Evolutionary conservation across 345 rosid genomes (phyloP).

Genomic region (Rhodomyrtus tomentosa): DNA sequence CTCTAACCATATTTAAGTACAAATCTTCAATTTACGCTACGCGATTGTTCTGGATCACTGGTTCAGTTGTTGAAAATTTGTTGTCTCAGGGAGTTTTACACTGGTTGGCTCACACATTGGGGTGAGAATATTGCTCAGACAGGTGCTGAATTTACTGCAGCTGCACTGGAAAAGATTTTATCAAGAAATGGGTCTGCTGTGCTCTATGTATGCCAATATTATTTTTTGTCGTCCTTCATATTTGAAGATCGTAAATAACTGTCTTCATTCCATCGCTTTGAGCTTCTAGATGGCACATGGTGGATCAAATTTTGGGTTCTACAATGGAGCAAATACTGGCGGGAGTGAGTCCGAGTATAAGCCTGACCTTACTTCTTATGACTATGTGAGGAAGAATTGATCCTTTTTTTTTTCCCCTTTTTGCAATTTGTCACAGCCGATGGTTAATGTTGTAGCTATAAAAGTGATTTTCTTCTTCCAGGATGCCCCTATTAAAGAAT

Average conservation of each 20-base stretch:
- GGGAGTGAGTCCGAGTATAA: conserved; percentile 51
- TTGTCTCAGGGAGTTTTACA: conserved; percentile 74
- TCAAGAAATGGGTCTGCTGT: conserved; percentile 83
- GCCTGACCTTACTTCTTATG: conserved; percentile 93
- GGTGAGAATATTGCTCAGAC: conserved; percentile 69
- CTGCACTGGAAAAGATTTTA: conserved; percentile 60
- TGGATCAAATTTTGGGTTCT: conserved; percentile 96
- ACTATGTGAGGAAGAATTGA: conserved; percentile 44
- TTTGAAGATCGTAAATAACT: not conserved
- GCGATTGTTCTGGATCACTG: not conserved
- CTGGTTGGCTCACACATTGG: conserved; percentile 99
- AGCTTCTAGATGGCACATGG: conserved; percentile 89
- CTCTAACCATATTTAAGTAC: not conserved
- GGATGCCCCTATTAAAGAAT: conserved; percentile 95
- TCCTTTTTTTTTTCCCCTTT: not conserved
- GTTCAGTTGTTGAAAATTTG: not conserved
- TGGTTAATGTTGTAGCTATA: not conserved
- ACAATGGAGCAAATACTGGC: conserved; percentile 89
- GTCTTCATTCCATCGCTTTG: not conserved
- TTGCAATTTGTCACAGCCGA: not conserved
- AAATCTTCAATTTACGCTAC: not conserved
- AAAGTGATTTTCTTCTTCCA: conserved; percentile 14
- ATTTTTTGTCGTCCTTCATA: not conserved
- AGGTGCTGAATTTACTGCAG: conserved; percentile 54
- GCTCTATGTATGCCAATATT: conserved; percentile 57